Evolutionary conservation across 345 rosid species (phyloP), one percentile per base, ranked within the genome.

Genomic region (Lepidium sativum): DNA sequence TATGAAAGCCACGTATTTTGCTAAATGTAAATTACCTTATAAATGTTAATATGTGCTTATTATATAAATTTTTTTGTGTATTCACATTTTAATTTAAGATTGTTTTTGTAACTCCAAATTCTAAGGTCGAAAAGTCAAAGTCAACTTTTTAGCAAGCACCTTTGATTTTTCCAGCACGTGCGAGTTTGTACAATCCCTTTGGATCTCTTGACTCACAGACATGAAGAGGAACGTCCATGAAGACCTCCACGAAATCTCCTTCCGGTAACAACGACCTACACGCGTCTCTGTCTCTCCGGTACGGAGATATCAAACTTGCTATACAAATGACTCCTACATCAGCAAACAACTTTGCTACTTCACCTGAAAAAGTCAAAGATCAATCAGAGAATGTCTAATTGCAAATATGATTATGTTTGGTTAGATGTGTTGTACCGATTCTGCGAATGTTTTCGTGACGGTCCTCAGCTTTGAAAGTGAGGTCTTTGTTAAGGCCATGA

Each of bases 301-400:
- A 89, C n/a, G 96, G 96, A 60, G 96, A 89, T 60, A 89, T 89
- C 69, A 89, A 80, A 73, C 92, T 81, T 17, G 88, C 91, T 73
- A 89, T 83, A 80, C 92, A 89, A 74, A 89, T 89, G 52, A 89
- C 71, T 29, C 92, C 91, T 21, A 86, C 86, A 78, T 89, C 91
- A 44, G 92, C 86, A 77, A 89, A 89, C 75, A 89, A 82, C 78
- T 83, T 89, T 15, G 92, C 96, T 5, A 83, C 92, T 71, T 89
- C 96, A 12, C 91, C 96, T 86, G 78, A 57, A n/a, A 69, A 10
- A 1, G n/a, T 44, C n/a, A 31, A 34, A 43, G 6, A 69, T 69
- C 65, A 33, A 63, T 69, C 18, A 27, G 31, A 27, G n/a, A n/a
- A n/a, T n/a, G n/a, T n/a, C n/a, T n/a, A n/a, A n/a, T n/a, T n/a